These are phyloP conservation scores for Penicillium pancosmium DNA, from an alignment of 495 filamentous ascomycete species.

Conservation along the genomic window DNA sequence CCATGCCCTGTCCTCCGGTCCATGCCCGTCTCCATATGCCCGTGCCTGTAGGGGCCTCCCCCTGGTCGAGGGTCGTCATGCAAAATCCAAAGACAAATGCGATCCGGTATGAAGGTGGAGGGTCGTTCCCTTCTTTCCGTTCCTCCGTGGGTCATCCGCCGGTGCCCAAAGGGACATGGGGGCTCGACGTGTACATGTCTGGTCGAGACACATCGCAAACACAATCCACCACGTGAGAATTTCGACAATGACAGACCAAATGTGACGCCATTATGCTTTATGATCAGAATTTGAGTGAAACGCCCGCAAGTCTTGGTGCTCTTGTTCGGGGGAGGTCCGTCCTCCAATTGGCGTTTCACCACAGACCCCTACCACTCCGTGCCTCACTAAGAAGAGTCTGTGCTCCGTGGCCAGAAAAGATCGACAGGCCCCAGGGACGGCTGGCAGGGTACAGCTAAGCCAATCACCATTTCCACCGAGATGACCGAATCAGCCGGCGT, in stretches of 20 bases:
- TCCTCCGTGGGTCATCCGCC: conserved; percentile 7
- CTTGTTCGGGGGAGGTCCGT: conserved; percentile 6
- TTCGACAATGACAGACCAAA: neutral
- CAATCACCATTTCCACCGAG: conserved; percentile 17
- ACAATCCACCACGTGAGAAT: conserved; percentile 10
- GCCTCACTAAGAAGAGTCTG: conserved; percentile 19
- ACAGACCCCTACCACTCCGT: conserved; percentile 16
- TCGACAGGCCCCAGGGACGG: conserved; percentile 26
- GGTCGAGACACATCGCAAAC: conserved; percentile 1
- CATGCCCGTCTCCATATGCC: neutral
- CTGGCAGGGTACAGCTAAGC: conserved; percentile 7
- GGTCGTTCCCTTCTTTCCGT: neutral
- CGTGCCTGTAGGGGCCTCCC: conserved; percentile 3
- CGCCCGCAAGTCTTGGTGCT: conserved; percentile 14
- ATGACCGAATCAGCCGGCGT: conserved; percentile 13
- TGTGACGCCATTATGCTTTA: conserved; percentile 1
- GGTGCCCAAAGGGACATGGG: conserved; percentile 2
- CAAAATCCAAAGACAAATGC: neutral
- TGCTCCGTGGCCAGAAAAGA: conserved; percentile 20
- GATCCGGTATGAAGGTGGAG: conserved; percentile 11
- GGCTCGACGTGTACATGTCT: conserved; percentile 9
- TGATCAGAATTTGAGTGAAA: conserved; percentile 22
- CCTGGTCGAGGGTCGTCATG: conserved; percentile 1
- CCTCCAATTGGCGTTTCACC: conserved; percentile 20
- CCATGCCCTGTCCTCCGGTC: neutral